Conservation (phyloP, 805 yeast genomes). For the Hanseniaspora clermontiae region DNA sequence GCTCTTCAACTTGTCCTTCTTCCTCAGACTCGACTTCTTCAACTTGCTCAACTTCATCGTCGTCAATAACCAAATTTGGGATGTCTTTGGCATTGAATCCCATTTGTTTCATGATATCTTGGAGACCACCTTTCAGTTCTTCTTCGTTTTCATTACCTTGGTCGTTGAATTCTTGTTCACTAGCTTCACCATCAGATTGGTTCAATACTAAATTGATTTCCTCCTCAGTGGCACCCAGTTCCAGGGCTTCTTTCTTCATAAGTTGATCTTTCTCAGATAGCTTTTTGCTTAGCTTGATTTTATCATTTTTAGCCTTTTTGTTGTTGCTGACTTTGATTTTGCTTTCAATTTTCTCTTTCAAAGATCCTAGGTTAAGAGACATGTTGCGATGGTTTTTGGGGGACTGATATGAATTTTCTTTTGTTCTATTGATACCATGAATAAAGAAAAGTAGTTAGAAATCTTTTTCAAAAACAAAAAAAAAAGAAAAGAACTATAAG, state of each 20-base stretch:
- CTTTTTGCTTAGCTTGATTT: conserved; percentile 18
- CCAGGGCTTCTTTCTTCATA: conserved; percentile 60
- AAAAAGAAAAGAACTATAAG: too few species aligned
- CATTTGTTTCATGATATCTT: conserved; percentile 50
- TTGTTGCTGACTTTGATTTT: conserved; percentile 31
- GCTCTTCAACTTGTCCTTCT: conserved; percentile 1
- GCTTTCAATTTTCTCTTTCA: conserved; percentile 51
- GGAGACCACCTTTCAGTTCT: conserved; percentile 41
- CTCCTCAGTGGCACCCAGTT: conserved; percentile 76
- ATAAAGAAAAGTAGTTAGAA: not conserved
- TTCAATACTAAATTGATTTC: conserved; percentile 56
- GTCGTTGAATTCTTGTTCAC: conserved; percentile 32
- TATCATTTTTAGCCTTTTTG: conserved; percentile 18
- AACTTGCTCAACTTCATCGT: conserved; percentile 19
- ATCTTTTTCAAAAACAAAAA: too few species aligned
- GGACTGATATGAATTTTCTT: too few species aligned
- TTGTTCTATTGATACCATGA: too few species aligned
- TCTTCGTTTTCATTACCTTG: conserved; percentile 27
- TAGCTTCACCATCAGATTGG: conserved; percentile 32
- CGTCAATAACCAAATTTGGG: conserved; percentile 19
- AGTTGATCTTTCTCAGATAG: conserved; percentile 19
- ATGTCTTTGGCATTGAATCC: conserved; percentile 40
- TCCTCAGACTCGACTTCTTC: conserved; percentile 21
- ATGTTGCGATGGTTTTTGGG: not conserved
- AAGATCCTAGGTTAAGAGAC: conserved; percentile 31